Base-by-base conservation (phyloP, 1,284 basidiomycete species). In the Mycena sp. region DNA sequence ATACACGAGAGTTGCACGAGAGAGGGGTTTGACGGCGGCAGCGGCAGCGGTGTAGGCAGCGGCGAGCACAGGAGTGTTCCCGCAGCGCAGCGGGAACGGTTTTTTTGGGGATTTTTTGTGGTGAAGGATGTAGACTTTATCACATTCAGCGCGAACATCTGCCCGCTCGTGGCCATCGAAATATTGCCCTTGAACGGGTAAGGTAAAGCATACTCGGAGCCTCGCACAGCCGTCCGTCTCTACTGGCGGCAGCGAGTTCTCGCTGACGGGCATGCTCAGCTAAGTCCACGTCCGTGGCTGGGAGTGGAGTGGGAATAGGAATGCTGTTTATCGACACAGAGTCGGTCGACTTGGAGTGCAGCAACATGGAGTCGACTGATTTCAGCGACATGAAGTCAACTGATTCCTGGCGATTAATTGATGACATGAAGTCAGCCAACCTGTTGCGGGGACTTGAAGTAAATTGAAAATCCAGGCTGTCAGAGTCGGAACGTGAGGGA, bases 81-180 rank as follows among this genome's bases (percentile, higher is more conserved):
- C 32, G 32, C 16, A 16, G 32, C 32, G 32, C 32, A 16, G 10
- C 32, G 32, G 32, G 32, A 37, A 37, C 32, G 32, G 32, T 37
- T 37, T 37, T 37, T 37, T 37, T 37, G 32, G 32, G 32, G 32
- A 37, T 37, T 37, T 37, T 37, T 37, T 16, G 32, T 10, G 32
- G 32, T 37, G 32, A 37, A 37, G 53, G n/a, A 56, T 32, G 17
- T 56, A 56, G 6, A 56, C 40, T 19, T 35, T 37, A 29, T 56
- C 53, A 6, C 53, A 29, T 12, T 56, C 10, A 3, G 23, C 9
- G 3, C 41, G 41, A 35, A n/a, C n/a, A n/a, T n/a, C n/a, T n/a
- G n/a, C n/a, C n/a, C n/a, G n/a, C n/a, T n/a, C n/a, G n/a, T n/a
- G 53, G 6, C 53, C 53, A 45, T 56, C 53, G n/a, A 45, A 40